Evolutionary conservation across 1,139 yeast species (phyloP), one percentile per base, ranked within the genome.

Genomic region (Taphrina flavorubra): DNA sequence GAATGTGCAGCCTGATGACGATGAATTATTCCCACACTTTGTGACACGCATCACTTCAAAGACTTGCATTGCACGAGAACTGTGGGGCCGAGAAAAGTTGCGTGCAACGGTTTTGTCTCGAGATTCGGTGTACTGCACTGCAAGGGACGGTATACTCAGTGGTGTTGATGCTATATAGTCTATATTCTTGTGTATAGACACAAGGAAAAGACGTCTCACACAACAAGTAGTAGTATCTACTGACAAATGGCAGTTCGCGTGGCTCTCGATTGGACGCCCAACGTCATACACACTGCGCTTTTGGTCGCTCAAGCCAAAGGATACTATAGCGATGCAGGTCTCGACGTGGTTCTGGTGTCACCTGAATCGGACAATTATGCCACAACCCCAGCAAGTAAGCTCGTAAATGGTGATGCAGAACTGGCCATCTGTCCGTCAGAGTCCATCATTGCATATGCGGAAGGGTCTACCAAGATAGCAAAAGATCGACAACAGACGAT

Each of bases 191-290:
- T 25, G 4, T 2, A 1, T 25, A 25, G 31, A 25, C 2, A 25
- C 31, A 25, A 25, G 4, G 31, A 25, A 25, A 25, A 25, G 31
- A 25, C 31, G 2, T 2, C 31, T 1, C 4, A 4, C 31, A 4
- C 31, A 4, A 25, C 31, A 25, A 25, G 31, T 4, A 25, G 31
- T 25, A 25, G 4, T 25, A 2, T 4, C 31, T 25, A 2, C 4
- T 25, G 31, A 25, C 31, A 25, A 25, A 46, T 46, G 51, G 46
- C 49, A 37, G 25, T 62, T 5, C 58, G 66, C 18, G 40, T 62
- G 13, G 66, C 66, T 6, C 66, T 62, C 6, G 66, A 62, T 39
- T 51, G 66, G 51, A 62, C 66, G 10, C 59, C 66, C 31, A 25
- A 62, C 20, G 46, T 39, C 13, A 42, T 62, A n/a, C 66, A 62